A percentile compares a stretch with the other conserved stretches of the same genome.
Evolutionary conservation across 257 asterid species (phyloP).

Genomic region (Catharanthus roseus): DNA sequence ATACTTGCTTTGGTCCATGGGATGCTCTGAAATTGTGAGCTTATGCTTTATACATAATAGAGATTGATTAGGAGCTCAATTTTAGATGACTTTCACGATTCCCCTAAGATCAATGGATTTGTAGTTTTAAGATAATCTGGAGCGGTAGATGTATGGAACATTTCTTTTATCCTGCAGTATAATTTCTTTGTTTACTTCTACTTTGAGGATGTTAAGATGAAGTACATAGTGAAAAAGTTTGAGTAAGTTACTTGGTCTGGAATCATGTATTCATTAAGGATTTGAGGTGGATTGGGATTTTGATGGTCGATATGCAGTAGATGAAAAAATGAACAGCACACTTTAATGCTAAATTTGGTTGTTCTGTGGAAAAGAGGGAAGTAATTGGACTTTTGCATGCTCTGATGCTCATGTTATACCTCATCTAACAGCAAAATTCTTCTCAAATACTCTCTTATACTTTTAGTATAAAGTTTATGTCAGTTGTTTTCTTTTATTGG

Average conservation of each 20-base stretch:
- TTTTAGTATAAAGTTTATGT: neutral
- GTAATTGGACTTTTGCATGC: neutral
- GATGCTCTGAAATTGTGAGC: neutral
- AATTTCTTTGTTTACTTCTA: too few species aligned
- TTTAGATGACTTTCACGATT: neutral
- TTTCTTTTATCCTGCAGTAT: neutral
- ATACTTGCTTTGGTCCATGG: neutral
- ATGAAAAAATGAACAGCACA: neutral
- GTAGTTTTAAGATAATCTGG: neutral
- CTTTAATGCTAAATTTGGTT: neutral
- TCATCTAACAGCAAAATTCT: neutral
- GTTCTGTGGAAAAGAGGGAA: neutral
- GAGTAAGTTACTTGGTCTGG: neutral
- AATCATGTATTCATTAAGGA: neutral
- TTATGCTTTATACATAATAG: neutral
- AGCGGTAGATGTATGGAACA: neutral
- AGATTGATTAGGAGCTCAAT: neutral
- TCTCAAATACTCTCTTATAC: neutral
- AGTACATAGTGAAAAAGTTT: neutral
- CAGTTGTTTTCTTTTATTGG: neutral
- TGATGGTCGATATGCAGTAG: neutral
- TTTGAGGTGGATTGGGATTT: neutral
- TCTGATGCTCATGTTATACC: neutral
- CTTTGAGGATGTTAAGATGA: neutral
- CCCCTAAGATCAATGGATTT: neutral